A percentile compares a stretch with the other conserved stretches of the same genome.
phyloP scores from a whole-genome alignment of 2,329 filamentous ascomycete species.

The Diaporthe australafricana region DNA sequence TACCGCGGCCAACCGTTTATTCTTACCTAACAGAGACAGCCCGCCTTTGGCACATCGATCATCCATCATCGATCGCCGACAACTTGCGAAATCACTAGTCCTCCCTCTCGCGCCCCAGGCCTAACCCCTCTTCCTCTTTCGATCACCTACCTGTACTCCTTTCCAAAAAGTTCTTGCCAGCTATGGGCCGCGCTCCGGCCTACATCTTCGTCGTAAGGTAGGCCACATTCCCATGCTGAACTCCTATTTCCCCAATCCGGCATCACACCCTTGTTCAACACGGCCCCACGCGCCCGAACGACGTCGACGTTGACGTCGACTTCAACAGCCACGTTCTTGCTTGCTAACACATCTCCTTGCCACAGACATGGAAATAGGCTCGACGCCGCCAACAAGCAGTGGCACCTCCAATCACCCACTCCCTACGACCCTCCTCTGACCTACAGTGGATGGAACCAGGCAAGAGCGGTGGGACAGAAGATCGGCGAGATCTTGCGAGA shows the following conservation, averaged over 20 bases:
- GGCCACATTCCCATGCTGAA: conserved; percentile 37
- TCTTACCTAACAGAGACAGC: conserved; percentile 15
- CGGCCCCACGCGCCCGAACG: neutral
- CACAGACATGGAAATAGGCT: conserved; percentile 89
- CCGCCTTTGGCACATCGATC: neutral
- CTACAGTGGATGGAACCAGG: conserved; percentile 93
- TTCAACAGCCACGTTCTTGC: neutral
- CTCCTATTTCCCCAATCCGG: conserved; percentile 4
- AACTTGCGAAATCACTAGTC: conserved; percentile 11
- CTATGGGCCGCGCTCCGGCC: conserved; percentile 61
- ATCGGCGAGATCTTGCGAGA: conserved; percentile 78
- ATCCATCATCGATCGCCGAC: conserved; percentile 8
- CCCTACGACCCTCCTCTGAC: conserved; percentile 97
- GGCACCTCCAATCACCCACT: conserved; percentile 92
- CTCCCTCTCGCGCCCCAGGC: neutral
- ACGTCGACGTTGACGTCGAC: neutral
- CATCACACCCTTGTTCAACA: neutral
- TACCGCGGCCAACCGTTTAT: conserved; percentile 4
- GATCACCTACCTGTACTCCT: neutral
- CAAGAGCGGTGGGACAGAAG: conserved; percentile 81
- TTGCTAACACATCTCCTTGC: neutral
- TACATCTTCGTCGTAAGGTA: conserved; percentile 64
- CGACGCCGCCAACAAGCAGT: conserved; percentile 93
- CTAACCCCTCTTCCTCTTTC: conserved; percentile 7
- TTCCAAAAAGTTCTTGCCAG: neutral